A percentile compares a stretch with the other conserved stretches of the same genome.
These are phyloP conservation scores for Heracleum sosnowskyi DNA, from an alignment of 129 eudicot genomes.

Conservation along the genomic window DNA sequence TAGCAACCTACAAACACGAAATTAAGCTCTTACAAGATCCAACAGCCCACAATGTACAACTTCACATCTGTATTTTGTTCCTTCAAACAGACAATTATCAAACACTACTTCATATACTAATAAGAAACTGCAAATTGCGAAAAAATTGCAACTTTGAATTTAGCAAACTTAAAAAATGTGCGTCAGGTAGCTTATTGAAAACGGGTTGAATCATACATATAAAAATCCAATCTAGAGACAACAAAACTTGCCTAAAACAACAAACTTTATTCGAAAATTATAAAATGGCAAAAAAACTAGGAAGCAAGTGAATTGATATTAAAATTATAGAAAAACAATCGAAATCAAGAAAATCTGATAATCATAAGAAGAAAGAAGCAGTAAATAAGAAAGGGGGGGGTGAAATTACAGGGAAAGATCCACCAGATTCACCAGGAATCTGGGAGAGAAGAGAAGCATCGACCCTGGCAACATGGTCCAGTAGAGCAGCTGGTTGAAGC, in stretches of 20 bases:
- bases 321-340: background rate
- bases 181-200: background rate
- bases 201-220: background rate
- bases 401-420: constrained; percentile 75
- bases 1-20: constrained; percentile 47
- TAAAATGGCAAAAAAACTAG: background rate
- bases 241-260: too few relatives aligned
- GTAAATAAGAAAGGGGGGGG: background rate
- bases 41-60: background rate
- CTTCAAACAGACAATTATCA: background rate
- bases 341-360: background rate
- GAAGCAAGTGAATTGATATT: background rate
- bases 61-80: background rate
- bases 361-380: background rate
- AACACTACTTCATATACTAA: background rate
- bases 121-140: background rate
- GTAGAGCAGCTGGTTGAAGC: constrained; percentile 84
- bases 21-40: background rate
- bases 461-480: constrained; percentile 83
- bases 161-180: background rate
- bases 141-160: background rate
- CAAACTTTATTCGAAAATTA: background rate
- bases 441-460: constrained; percentile 69
- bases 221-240: background rate
- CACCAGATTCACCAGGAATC: constrained; percentile 89